Evolutionary conservation across 352 stramenopile genomes (phyloP).

Genomic region (Globisporangium takayamanum): DNA sequence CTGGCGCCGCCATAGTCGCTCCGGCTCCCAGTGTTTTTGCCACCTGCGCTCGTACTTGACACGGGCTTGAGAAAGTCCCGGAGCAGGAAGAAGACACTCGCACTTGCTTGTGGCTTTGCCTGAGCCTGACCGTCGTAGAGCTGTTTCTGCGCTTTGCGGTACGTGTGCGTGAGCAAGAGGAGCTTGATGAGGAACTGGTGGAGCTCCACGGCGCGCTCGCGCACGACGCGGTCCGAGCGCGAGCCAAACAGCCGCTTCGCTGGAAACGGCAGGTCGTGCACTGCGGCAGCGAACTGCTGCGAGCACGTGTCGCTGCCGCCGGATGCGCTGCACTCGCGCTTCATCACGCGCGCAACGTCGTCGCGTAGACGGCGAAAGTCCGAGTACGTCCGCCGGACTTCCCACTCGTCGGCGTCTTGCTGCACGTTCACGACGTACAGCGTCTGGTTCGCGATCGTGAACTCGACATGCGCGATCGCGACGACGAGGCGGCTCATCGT

Average conservation of each 20-base stretch:
- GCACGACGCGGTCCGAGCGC: slow-evolving; percentile 65
- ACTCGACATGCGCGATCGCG: slow-evolving; percentile 71
- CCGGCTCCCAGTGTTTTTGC: background rate
- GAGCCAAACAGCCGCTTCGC: slow-evolving; percentile 59
- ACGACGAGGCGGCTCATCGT: slow-evolving; percentile 71
- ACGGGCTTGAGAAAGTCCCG: slow-evolving; percentile 70
- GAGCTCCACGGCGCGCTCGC: slow-evolving; percentile 62
- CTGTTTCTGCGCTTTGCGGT: slow-evolving; percentile 64
- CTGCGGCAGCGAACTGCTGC: slow-evolving; percentile 26
- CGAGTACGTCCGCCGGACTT: slow-evolving; percentile 60
- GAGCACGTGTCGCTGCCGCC: slow-evolving; percentile 41
- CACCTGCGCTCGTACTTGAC: background rate
- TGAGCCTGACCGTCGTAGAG: slow-evolving; percentile 31
- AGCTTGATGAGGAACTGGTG: slow-evolving; percentile 74
- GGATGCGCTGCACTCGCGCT: slow-evolving; percentile 27
- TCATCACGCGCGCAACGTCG: slow-evolving; percentile 54
- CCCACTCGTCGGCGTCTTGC: slow-evolving; percentile 65
- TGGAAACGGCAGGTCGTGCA: slow-evolving; percentile 45
- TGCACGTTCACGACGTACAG: slow-evolving; percentile 75
- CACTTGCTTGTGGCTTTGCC: slow-evolving; percentile 36
- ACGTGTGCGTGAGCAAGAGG: slow-evolving; percentile 65
- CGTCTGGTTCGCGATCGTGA: slow-evolving; percentile 57
- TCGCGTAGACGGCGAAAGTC: slow-evolving; percentile 70
- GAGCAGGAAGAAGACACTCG: slow-evolving; percentile 54
- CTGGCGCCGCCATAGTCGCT: background rate